A percentile compares a stretch with the other conserved stretches of the same genome.
Conservation (phyloP, 176 grass and related monocot species). For the Dendrocalamus sinicus region DNA sequence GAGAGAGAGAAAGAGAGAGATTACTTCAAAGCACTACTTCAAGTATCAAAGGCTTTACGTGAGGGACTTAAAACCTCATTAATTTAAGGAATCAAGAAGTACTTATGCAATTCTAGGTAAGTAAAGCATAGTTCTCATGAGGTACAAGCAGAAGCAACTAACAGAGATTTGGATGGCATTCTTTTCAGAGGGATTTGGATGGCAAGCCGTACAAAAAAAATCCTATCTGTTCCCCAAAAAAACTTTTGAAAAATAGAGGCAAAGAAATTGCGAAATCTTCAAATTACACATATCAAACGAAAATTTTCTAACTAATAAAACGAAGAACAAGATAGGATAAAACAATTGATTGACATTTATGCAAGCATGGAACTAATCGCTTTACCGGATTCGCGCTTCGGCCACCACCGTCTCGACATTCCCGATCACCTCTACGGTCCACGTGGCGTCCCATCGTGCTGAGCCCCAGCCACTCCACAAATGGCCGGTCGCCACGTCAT, state of each 20-base stretch:
- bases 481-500: neutral
- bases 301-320: neutral
- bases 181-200: too few relatives aligned
- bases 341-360: slow-evolving; percentile 5
- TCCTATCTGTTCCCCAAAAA: too few relatives aligned
- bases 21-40: neutral
- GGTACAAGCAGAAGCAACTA: neutral
- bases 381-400: neutral
- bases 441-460: neutral
- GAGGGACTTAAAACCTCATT: neutral
- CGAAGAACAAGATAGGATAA: neutral
- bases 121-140: neutral
- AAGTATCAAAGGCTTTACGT: neutral
- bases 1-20: neutral
- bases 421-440: neutral
- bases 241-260: too few relatives aligned
- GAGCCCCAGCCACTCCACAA: neutral
- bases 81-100: neutral
- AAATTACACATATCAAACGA: neutral
- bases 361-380: neutral
- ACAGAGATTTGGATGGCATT: neutral
- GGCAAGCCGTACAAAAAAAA: too few relatives aligned
- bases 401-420: too few relatives aligned
- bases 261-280: neutral
- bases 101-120: neutral